phyloP scores from a whole-genome alignment of 2,329 filamentous ascomycete species.

The Sporothrix protearum region DNA sequence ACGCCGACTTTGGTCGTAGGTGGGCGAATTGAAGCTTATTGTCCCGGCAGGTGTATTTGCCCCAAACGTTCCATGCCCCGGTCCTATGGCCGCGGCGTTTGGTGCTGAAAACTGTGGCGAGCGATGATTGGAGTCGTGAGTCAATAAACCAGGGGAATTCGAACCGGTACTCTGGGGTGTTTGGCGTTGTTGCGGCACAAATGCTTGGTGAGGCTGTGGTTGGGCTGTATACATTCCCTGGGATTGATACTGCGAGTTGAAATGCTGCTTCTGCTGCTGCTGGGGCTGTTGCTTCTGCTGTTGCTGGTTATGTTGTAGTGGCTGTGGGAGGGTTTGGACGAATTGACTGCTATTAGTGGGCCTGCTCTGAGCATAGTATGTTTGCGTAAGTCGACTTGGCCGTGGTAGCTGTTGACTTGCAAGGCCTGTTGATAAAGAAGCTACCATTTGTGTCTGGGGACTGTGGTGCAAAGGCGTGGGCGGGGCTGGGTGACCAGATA shows the following conservation, averaged over 20 bases:
- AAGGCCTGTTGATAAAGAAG: slow-evolving; percentile 20
- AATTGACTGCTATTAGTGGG: slow-evolving; percentile 10
- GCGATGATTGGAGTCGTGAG: slow-evolving; percentile 20
- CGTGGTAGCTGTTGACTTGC: slow-evolving; percentile 30
- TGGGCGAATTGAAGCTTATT: slow-evolving; percentile 25
- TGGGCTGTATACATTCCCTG: slow-evolving; percentile 17
- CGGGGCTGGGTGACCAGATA: slow-evolving; percentile 28
- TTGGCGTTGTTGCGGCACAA: slow-evolving; percentile 29
- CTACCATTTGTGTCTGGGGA: slow-evolving; percentile 28
- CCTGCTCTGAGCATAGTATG: slow-evolving; percentile 22
- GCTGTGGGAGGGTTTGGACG: slow-evolving; percentile 23
- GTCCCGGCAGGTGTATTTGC: neutral
- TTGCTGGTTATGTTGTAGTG: slow-evolving; percentile 24
- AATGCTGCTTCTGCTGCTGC: slow-evolving; percentile 29
- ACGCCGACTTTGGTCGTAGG: slow-evolving; percentile 25
- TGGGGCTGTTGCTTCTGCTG: slow-evolving; percentile 22
- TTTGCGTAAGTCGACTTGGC: slow-evolving; percentile 20
- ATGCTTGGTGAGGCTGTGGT: slow-evolving; percentile 29
- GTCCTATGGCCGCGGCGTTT: slow-evolving; percentile 7
- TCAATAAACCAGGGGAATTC: slow-evolving; percentile 25
- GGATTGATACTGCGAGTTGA: slow-evolving; percentile 19
- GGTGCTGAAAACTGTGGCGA: slow-evolving; percentile 26
- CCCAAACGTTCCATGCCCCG: slow-evolving; percentile 11
- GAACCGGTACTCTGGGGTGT: slow-evolving; percentile 27
- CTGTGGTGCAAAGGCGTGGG: slow-evolving; percentile 27